Conservation (phyloP, 164 flowering plant genomes). For the Euptelea pleiosperma region DNA sequence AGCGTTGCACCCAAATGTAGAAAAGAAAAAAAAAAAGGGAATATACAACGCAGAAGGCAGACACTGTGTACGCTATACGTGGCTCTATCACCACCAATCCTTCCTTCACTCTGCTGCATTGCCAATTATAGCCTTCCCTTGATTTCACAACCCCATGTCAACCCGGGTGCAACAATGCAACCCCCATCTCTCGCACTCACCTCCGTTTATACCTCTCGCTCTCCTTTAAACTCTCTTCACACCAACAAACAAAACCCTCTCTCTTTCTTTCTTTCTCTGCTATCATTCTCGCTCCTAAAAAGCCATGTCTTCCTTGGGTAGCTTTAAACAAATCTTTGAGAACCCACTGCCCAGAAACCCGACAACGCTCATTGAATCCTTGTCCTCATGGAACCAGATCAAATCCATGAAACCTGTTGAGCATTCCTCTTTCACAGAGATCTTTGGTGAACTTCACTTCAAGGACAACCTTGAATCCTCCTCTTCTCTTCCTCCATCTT, state of each 20-base stretch:
- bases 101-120: too few relatives aligned
- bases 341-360: conserved; percentile 54
- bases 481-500: conserved; percentile 4
- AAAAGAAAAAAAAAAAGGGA: not conserved
- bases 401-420: conserved; percentile 32
- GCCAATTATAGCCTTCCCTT: conserved; percentile 1
- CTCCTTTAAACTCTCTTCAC: too few relatives aligned
- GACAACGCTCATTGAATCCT: conserved; percentile 45
- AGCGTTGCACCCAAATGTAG: too few relatives aligned
- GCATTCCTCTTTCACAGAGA: conserved; percentile 52
- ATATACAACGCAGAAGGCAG: too few relatives aligned
- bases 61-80: too few relatives aligned
- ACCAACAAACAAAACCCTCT: too few relatives aligned
- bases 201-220: not conserved
- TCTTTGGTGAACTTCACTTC: conserved; percentile 79
- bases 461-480: conserved; percentile 30
- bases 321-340: conserved; percentile 64
- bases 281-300: too few relatives aligned
- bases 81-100: too few relatives aligned
- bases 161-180: too few relatives aligned
- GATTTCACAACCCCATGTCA: conserved; percentile 3
- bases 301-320: conserved; percentile 67
- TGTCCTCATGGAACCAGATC: conserved; percentile 53
- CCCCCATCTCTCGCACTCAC: too few relatives aligned
- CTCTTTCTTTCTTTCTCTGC: too few relatives aligned